Base-by-base conservation (phyloP, 2,329 filamentous ascomycete species). In the Penicillium hordei region DNA sequence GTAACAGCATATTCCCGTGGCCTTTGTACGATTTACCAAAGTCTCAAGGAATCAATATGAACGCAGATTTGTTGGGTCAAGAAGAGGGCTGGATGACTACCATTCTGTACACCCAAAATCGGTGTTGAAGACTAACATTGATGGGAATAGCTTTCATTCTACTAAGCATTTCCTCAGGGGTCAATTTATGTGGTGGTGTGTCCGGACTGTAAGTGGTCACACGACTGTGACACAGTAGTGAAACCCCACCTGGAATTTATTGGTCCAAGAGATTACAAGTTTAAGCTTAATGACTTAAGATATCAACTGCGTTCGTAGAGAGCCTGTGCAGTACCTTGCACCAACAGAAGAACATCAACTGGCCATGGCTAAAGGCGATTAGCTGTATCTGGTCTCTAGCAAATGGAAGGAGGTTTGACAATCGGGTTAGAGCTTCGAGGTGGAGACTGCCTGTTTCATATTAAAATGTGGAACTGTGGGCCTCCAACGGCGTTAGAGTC, bases 391-490 rank as follows among this genome's bases (percentile, higher is more conserved):
- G 27, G 36, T 21, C 36, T 43, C 33, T 19, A 8, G 17, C 36
- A 50, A 50, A 50, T 55, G 17, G 46, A 25, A 15, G 8, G 17
- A 13, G 10, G 10, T 50, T 38, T 43, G 52, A 43, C 7, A 27
- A 27, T 27, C 13, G 3, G n/a, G 27, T 12, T n/a, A 15, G 27
- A 36, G 21, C 31, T 44, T 55, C 17, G 34, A 31, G 34, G 48
- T 57, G 54, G 54, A 45, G 19, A 50, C 39, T 7, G 17, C 12
- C 33, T 40, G 54, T 57, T 57, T 57, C 54, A 46, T 34, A 6
- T 42, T 42, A 17, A 33, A 23, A 36, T 6, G 36, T 48, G 44
- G 44, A 36, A 54, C 25, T 33, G 40, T 46, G 48, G 48, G 29
- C 42, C 54, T 29, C 17, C 27, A 21, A 34, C 31, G 17, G 33